Conservation (phyloP, 192 early-diverging fungal genomes). For the Dimargaris cristalligena region DNA sequence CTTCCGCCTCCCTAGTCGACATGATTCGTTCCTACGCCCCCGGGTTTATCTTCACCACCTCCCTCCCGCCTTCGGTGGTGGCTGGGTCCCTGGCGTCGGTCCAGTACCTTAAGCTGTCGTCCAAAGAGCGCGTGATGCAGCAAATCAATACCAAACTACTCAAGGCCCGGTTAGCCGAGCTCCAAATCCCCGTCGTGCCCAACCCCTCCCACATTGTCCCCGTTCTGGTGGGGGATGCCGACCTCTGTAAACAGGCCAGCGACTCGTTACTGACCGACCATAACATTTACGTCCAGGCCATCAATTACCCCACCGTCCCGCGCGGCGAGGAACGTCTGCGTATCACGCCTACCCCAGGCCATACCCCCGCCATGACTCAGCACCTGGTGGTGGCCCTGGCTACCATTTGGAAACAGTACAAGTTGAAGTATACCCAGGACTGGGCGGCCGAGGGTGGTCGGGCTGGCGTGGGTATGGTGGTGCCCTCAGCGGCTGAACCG, state of each 20-base stretch:
- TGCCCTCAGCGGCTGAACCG: background rate
- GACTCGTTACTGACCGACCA: conserved; percentile 82
- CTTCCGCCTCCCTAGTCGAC: conserved; percentile 71
- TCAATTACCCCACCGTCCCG: conserved; percentile 96
- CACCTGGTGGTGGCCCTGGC: conserved; percentile 68
- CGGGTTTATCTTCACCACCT: conserved; percentile 99
- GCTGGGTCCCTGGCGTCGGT: conserved; percentile 85
- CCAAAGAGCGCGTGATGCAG: conserved; percentile 74
- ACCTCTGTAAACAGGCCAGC: conserved; percentile 77
- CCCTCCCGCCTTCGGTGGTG: conserved; percentile 82
- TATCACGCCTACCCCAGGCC: conserved; percentile 95
- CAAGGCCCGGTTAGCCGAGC: conserved; percentile 57
- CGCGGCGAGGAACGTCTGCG: conserved; percentile 91
- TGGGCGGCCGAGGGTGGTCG: conserved; percentile 74
- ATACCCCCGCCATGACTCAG: conserved; percentile 63
- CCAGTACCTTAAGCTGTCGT: conserved; percentile 74
- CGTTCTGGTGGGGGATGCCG: conserved; percentile 92
- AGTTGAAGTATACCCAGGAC: conserved; percentile 66
- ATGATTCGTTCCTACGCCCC: conserved; percentile 96
- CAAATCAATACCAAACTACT: conserved; percentile 82
- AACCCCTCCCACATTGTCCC: conserved; percentile 99
- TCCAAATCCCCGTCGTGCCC: conserved; percentile 91
- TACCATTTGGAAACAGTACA: conserved; percentile 74
- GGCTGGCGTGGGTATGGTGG: conserved; percentile 66
- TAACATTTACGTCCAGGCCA: conserved; percentile 93